These are phyloP conservation scores for Camelina hispida DNA, from an alignment of 345 rosid species.

Conservation along the genomic window DNA sequence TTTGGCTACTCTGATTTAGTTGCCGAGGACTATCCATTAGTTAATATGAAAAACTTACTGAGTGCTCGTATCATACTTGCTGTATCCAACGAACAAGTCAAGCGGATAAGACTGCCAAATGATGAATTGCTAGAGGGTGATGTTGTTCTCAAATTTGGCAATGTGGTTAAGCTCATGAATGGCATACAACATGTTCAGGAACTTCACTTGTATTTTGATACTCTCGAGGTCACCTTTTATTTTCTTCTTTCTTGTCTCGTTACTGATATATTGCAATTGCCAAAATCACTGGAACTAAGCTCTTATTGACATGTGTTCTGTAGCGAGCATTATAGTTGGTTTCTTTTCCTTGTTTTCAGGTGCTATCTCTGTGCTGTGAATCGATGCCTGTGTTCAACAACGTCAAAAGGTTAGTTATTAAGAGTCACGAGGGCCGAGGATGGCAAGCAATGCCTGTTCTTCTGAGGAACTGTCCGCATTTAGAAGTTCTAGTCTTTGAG, in stretches of 20 bases:
- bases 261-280: too few relatives aligned
- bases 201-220: slow-evolving; percentile 20
- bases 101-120: background rate
- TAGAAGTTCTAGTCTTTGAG: background rate
- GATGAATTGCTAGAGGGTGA: too few relatives aligned
- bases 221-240: slow-evolving; percentile 15
- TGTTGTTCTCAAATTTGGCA: background rate
- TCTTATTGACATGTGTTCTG: too few relatives aligned
- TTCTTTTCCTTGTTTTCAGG: slow-evolving; percentile 13
- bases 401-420: background rate
- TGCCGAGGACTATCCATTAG: slow-evolving; percentile 30
- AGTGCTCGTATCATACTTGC: slow-evolving; percentile 14
- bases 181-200: slow-evolving; percentile 17
- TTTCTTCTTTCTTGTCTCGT: background rate
- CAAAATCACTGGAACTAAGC: too few relatives aligned
- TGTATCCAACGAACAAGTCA: background rate
- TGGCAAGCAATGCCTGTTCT: slow-evolving; percentile 31
- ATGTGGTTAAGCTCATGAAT: slow-evolving; percentile 34
- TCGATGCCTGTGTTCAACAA: slow-evolving; percentile 15
- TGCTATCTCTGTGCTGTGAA: background rate
- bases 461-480: slow-evolving; percentile 16
- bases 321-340: too few relatives aligned
- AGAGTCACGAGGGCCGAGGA: background rate
- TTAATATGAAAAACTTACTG: background rate
- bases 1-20: slow-evolving; percentile 19